Conservation (phyloP, 768 basidiomycete genomes). For the Auricularia heimuer region DNA sequence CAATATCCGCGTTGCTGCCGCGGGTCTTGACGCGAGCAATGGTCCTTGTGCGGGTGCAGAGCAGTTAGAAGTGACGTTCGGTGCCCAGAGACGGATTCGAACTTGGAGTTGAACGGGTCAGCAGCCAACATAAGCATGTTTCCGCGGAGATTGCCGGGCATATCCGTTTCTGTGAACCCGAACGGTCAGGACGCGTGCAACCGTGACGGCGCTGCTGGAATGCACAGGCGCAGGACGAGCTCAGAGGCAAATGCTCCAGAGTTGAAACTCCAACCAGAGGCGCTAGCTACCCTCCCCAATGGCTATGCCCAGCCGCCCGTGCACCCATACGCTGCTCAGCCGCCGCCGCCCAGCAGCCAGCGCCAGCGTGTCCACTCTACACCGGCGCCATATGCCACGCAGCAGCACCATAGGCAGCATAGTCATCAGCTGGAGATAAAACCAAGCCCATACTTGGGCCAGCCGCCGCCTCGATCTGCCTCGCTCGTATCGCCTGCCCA, state of each 20-base stretch:
- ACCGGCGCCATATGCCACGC: background rate
- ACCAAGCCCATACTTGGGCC: background rate
- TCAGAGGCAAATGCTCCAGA: background rate
- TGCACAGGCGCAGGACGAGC: conserved; percentile 1
- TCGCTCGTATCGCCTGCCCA: background rate
- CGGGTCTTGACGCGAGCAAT: too few relatives aligned
- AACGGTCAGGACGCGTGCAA: background rate
- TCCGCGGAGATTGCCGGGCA: too few relatives aligned
- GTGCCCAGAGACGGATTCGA: too few relatives aligned
- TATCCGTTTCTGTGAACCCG: background rate
- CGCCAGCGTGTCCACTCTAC: background rate
- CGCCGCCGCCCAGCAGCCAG: background rate
- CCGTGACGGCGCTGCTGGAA: background rate
- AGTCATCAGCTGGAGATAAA: background rate
- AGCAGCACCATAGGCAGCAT: background rate
- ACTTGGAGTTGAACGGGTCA: too few relatives aligned
- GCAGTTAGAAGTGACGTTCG: too few relatives aligned
- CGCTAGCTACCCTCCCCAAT: background rate
- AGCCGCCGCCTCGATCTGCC: background rate
- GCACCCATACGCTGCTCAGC: background rate
- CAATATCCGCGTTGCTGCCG: too few relatives aligned
- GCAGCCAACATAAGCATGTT: too few relatives aligned
- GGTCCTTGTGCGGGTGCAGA: too few relatives aligned
- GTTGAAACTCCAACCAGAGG: background rate
- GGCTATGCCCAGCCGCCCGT: background rate